Percentiles rank a stretch among this genome's conserved stretches.
Evolutionary conservation across 2,329 filamentous ascomycete species (phyloP).

Genomic region (Chaetoscypha palmicola): DNA sequence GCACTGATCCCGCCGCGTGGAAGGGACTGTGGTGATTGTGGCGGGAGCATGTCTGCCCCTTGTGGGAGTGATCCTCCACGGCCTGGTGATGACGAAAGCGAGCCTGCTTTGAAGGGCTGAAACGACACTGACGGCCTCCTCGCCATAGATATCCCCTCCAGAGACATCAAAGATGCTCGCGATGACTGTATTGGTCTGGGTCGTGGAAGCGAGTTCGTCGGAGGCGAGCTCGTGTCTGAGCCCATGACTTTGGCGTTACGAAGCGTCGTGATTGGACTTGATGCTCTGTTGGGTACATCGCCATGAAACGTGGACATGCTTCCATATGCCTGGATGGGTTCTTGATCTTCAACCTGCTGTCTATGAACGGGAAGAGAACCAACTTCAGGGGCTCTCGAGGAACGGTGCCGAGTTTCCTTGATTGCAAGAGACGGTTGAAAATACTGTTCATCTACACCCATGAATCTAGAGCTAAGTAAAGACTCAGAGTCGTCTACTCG

Average conservation of each 20-base stretch:
- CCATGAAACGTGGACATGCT: conserved; percentile 86
- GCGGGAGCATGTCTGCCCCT: conserved; percentile 29
- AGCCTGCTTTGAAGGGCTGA: conserved; percentile 93
- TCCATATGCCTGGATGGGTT: conserved; percentile 75
- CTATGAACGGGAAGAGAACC: conserved; percentile 69
- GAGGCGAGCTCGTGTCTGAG: conserved; percentile 53
- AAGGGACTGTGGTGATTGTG: conserved; percentile 49
- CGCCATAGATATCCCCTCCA: conserved; percentile 44
- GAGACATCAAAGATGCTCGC: conserved; percentile 33
- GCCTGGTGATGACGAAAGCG: conserved; percentile 81
- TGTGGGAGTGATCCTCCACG: conserved; percentile 27
- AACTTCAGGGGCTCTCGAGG: conserved; percentile 43
- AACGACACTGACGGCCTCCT: conserved; percentile 82
- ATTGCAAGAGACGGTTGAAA: conserved; percentile 67
- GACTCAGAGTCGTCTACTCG: conserved; percentile 87
- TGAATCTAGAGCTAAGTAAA: conserved; percentile 83
- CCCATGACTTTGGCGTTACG: conserved; percentile 58
- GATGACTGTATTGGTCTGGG: conserved; percentile 27
- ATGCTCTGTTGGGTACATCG: conserved; percentile 66
- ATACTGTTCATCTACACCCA: conserved; percentile 82
- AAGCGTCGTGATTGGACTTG: conserved; percentile 80
- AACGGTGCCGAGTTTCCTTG: conserved; percentile 30
- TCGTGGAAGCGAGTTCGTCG: conserved; percentile 43
- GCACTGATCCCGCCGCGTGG: conserved; percentile 42
- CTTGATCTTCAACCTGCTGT: conserved; percentile 41